Evolutionary conservation across 192 early-diverging fungal genomes (phyloP).

Genomic region (Glomus cerebriforme): DNA sequence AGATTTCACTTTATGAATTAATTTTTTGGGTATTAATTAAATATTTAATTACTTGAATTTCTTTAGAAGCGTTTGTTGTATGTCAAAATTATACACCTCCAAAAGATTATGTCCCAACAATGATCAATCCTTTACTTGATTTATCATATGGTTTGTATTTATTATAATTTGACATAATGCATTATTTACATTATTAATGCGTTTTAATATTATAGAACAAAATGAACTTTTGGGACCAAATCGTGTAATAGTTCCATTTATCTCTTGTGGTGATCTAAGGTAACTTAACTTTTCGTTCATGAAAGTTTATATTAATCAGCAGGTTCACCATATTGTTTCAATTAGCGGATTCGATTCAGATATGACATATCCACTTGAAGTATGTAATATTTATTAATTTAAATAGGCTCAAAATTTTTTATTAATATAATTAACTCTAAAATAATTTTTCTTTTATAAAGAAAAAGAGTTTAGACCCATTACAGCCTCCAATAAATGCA

Average conservation of each 20-base stretch:
- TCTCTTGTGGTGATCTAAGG: constrained; percentile 89
- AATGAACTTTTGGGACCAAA: constrained; percentile 72
- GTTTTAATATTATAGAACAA: constrained; percentile 33
- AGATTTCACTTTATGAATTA: neutral
- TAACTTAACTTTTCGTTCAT: constrained; percentile 31
- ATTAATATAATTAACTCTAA: neutral
- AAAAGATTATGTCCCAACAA: constrained; percentile 79
- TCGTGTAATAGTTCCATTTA: constrained; percentile 82
- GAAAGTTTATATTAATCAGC: neutral
- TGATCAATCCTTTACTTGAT: constrained; percentile 89
- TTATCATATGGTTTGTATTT: constrained; percentile 60
- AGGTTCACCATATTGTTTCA: neutral
- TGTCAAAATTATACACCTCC: constrained; percentile 91
- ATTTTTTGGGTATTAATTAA: neutral
- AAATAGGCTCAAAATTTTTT: constrained; percentile 36
- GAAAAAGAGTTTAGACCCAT: constrained; percentile 60
- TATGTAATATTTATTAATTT: constrained; percentile 33
- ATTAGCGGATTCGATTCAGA: constrained; percentile 83
- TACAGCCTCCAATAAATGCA: constrained; percentile 86
- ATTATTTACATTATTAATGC: neutral
- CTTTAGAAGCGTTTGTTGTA: constrained; percentile 91
- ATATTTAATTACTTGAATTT: neutral
- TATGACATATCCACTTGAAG: constrained; percentile 75
- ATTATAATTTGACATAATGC: neutral
- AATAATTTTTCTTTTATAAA: constrained; percentile 16